These are phyloP conservation scores for Medicago ruthenica DNA, from an alignment of 306 rosid genomes.

Conservation along the genomic window DNA sequence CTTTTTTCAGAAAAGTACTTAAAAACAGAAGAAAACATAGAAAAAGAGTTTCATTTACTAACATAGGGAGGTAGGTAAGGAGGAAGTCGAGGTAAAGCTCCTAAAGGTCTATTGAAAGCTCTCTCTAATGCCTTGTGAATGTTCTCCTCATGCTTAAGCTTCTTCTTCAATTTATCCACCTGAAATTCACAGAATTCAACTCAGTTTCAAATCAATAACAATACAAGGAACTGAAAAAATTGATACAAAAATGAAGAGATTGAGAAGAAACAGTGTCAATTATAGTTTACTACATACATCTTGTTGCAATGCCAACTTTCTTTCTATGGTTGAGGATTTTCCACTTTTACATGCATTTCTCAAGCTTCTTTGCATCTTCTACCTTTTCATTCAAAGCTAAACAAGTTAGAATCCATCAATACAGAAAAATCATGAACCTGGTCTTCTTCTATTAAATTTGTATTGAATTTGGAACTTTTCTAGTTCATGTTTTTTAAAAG, in stretches of 20 bases:
- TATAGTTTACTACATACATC: conserved; percentile 49
- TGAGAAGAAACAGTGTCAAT: conserved; percentile 26
- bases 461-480: too few relatives aligned
- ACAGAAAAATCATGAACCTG: too few relatives aligned
- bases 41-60: conserved; percentile 41
- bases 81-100: conserved; percentile 95
- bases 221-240: conserved; percentile 1
- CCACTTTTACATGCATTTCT: conserved; percentile 48
- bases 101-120: conserved; percentile 91
- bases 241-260: too few relatives aligned
- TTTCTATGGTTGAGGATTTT: conserved; percentile 61
- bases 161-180: conserved; percentile 91
- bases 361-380: conserved; percentile 67
- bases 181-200: conserved; percentile 44
- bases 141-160: conserved; percentile 87
- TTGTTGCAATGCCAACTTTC: conserved; percentile 79
- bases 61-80: conserved; percentile 89
- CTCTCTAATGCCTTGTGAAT: conserved; percentile 87
- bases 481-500: too few relatives aligned
- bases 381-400: conserved; percentile 54
- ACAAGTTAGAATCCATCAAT: conserved; percentile 44
- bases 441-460: too few relatives aligned
- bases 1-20: conserved; percentile 19
- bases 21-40: neutral
- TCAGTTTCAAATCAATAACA: conserved; percentile 10